Evolutionary conservation across 2,329 filamentous ascomycete genomes (phyloP), one percentile per base, ranked within the genome.

Genomic region (Lachnellula suecica): DNA sequence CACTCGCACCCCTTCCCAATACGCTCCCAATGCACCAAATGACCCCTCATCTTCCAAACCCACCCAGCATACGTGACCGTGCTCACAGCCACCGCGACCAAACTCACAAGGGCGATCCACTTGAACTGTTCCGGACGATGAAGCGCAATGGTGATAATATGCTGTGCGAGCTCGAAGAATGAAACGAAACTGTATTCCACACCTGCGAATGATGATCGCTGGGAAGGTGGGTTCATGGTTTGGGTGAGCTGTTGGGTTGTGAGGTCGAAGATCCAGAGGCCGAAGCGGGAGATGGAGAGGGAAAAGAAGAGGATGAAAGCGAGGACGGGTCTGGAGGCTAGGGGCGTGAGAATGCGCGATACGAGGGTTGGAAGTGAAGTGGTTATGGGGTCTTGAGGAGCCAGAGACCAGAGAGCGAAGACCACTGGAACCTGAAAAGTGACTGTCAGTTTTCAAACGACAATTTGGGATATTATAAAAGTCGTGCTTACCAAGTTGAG

Each of bases 231-330:
- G 9, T 71, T 65, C 15, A 61, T 72, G 58, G 46, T 78, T 65
- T 64, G 72, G 58, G 59, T 82, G 56, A 75, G 60, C 54, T 74
- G 72, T 55, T 74, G 72, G 8, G 72, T 74, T 4, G 71, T 72
- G 8, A 75, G 68, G 57, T 75, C 73, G 60, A 68, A 75, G 38
- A 72, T 67, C 73, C 73, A 74, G 24, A 73, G 70, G 11, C 72
- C 72, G 35, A 75, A 68, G 17, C 72, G 71, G 17, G 73, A 75
- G 41, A 71, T 58, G 0, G 72, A 70, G 27, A 75, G 67, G 53
- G 72, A 72, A 6, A 67, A 58, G 57, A 75, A 73, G 31, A 75
- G 59, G 1, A 68, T 53, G 9, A 73, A 46, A 41, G 67, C 69
- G 61, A 66, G 46, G 52, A 60, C 4, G 60, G 53, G 49, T 35